Conservation (phyloP, 305 asterid genomes). For the Stenogyne calaminthoides region DNA sequence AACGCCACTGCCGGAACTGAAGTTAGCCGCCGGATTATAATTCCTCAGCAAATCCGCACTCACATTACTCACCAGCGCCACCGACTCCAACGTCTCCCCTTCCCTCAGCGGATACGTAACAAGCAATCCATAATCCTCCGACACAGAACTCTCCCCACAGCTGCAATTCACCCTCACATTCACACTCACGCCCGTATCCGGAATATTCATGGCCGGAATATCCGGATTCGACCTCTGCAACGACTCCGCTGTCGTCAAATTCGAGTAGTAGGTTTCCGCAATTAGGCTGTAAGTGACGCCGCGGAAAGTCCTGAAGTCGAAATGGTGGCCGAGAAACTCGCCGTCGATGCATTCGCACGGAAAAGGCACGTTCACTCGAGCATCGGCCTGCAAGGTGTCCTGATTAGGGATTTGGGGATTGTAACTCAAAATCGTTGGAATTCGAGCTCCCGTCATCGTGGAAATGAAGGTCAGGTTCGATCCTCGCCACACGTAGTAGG, state of each 20-base stretch:
- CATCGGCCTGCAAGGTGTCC: conserved; percentile 44
- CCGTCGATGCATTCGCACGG: conserved; percentile 56
- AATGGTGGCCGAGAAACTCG: conserved; percentile 53
- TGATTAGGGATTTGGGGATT: conserved; percentile 51
- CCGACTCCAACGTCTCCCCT: conserved; percentile 57
- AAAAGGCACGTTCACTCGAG: conserved; percentile 67
- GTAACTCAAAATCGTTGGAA: conserved; percentile 37
- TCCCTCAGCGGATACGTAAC: conserved; percentile 66
- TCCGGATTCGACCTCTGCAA: conserved; percentile 48
- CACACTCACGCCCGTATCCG: conserved; percentile 45
- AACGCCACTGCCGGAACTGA: conserved; percentile 53
- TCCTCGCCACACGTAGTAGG: conserved; percentile 48
- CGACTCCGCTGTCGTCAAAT: conserved; percentile 50
- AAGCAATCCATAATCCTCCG: conserved; percentile 68
- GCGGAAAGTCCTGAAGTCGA: conserved; percentile 37
- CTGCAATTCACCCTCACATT: conserved; percentile 83
- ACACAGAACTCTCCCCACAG: conserved; percentile 68
- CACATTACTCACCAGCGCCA: conserved; percentile 54
- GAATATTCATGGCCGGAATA: conserved; percentile 44
- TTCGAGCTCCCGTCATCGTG: conserved; percentile 21
- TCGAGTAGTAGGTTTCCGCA: conserved; percentile 47
- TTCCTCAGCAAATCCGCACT: conserved; percentile 47
- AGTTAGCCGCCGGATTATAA: conserved; percentile 61
- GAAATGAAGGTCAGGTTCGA: conserved; percentile 44
- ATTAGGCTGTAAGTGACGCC: conserved; percentile 44